These are phyloP conservation scores for Lasiodiplodia theobromae DNA, from an alignment of 2,329 filamentous ascomycete species.

Conservation along the genomic window DNA sequence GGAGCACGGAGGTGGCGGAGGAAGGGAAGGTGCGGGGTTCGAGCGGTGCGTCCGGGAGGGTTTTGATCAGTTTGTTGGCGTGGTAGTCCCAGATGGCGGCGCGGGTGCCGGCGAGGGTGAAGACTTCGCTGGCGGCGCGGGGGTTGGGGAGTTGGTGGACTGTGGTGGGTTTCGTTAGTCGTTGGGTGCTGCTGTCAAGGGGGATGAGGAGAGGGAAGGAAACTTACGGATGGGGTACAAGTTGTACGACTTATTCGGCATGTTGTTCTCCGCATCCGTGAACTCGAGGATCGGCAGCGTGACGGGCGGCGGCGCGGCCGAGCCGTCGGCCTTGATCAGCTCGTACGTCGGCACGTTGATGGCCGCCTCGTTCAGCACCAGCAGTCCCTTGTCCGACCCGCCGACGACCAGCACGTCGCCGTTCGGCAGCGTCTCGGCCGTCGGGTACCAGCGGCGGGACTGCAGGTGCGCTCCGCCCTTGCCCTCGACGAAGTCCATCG, in stretches of 20 bases:
- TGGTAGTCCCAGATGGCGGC: conserved; percentile 29
- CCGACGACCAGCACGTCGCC: conserved; percentile 24
- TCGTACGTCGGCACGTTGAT: conserved; percentile 31
- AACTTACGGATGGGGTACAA: conserved; percentile 29
- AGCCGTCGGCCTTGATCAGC: conserved; percentile 7
- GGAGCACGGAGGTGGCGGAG: conserved; percentile 23
- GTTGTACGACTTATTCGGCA: conserved; percentile 29
- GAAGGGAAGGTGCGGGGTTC: conserved; percentile 27
- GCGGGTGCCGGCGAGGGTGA: conserved; percentile 27
- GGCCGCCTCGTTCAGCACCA: conserved; percentile 26
- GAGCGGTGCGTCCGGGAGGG: conserved; percentile 10
- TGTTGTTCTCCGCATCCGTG: conserved; percentile 24
- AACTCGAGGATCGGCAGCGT: conserved; percentile 28
- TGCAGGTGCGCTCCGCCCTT: background rate
- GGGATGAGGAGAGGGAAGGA: too few relatives aligned
- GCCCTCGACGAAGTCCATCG: conserved; percentile 24
- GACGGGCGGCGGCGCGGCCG: background rate
- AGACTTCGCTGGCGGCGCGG: conserved; percentile 25
- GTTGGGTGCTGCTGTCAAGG: too few relatives aligned
- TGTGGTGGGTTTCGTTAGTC: background rate
- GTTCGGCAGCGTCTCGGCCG: conserved; percentile 18
- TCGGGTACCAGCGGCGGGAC: conserved; percentile 25
- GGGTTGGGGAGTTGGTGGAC: conserved; percentile 29
- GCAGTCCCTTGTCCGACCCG: conserved; percentile 12
- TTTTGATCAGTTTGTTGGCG: conserved; percentile 19